Percentiles rank a stretch among this genome's conserved stretches.
These are phyloP conservation scores for Udeniomyces megalosporus DNA, from an alignment of 768 basidiomycete species.

Conservation along the genomic window DNA sequence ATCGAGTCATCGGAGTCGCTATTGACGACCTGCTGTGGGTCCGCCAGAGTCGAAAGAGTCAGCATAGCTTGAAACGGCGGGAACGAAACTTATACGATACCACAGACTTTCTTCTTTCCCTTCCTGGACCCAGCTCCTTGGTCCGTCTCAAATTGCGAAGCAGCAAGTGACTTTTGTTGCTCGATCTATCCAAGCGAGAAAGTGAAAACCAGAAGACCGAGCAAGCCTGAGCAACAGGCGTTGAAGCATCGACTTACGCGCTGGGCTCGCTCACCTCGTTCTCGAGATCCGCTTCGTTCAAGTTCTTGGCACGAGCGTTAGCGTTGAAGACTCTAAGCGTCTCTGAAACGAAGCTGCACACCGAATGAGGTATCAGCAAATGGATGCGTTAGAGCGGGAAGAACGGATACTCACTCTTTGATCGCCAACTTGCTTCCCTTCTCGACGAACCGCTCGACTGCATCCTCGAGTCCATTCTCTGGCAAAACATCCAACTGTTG, in stretches of 20 bases:
- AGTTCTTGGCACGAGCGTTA: background rate
- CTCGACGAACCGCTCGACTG: slow-evolving; percentile 88
- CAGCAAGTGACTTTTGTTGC: too few relatives aligned
- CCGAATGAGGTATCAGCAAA: background rate
- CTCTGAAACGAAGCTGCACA: slow-evolving; percentile 29
- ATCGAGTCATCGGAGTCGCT: slow-evolving; percentile 28
- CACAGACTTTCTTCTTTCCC: background rate
- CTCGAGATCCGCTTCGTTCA: slow-evolving; percentile 7
- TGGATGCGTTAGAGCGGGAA: background rate
- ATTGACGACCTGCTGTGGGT: background rate
- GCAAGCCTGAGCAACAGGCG: too few relatives aligned
- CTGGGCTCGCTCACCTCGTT: too few relatives aligned
- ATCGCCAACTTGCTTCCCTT: slow-evolving; percentile 95
- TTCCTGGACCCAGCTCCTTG: background rate
- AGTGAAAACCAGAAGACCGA: too few relatives aligned
- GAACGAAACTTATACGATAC: too few relatives aligned
- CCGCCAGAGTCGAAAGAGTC: too few relatives aligned
- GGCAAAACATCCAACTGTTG: slow-evolving; percentile 85
- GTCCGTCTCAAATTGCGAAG: background rate
- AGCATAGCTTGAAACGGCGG: background rate
- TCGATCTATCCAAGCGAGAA: too few relatives aligned
- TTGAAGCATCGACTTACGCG: too few relatives aligned
- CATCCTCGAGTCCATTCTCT: slow-evolving; percentile 79
- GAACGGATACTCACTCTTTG: slow-evolving; percentile 44
- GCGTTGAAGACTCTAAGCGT: slow-evolving; percentile 22